Conservation (phyloP, 768 basidiomycete species). For the Kwoniella sp. region DNA sequence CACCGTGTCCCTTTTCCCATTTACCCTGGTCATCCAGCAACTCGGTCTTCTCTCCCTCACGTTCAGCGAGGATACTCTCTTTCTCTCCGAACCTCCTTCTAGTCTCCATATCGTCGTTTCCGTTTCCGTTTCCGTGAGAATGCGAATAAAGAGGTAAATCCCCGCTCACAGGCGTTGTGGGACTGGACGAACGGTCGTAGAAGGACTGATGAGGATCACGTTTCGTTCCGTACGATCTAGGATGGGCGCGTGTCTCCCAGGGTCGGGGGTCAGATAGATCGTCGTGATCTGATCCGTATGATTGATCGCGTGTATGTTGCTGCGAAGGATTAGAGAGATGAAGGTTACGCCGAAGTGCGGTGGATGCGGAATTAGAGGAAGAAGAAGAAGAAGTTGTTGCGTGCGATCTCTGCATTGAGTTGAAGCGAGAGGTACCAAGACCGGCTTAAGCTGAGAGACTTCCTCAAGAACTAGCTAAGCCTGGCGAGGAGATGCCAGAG, state of each 20-base stretch:
- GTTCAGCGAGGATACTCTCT: slow-evolving; percentile 15
- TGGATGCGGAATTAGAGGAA: slow-evolving; percentile 22
- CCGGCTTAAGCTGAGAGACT: not conserved
- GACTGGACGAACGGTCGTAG: slow-evolving; percentile 2
- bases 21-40: slow-evolving; percentile 45
- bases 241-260: slow-evolving; percentile 39
- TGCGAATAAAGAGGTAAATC: slow-evolving; percentile 34
- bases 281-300: slow-evolving; percentile 13
- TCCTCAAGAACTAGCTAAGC: not conserved
- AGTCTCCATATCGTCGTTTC: slow-evolving; percentile 36
- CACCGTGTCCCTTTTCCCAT: slow-evolving; percentile 52
- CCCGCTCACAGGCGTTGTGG: slow-evolving; percentile 1
- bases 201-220: slow-evolving; percentile 1
- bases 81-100: slow-evolving; percentile 32
- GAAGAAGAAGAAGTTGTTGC: slow-evolving; percentile 17
- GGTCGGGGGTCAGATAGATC: slow-evolving; percentile 41
- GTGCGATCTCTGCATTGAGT: slow-evolving; percentile 31
- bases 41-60: slow-evolving; percentile 17
- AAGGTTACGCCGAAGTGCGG: slow-evolving; percentile 24
- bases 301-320: not conserved
- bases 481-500: not conserved
- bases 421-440: not conserved
- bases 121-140: not conserved
- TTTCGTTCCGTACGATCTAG: slow-evolving; percentile 38
- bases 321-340: slow-evolving; percentile 10